phyloP scores from a whole-genome alignment of 1,139 yeast species.

The Yamadazyma trypodendri region DNA sequence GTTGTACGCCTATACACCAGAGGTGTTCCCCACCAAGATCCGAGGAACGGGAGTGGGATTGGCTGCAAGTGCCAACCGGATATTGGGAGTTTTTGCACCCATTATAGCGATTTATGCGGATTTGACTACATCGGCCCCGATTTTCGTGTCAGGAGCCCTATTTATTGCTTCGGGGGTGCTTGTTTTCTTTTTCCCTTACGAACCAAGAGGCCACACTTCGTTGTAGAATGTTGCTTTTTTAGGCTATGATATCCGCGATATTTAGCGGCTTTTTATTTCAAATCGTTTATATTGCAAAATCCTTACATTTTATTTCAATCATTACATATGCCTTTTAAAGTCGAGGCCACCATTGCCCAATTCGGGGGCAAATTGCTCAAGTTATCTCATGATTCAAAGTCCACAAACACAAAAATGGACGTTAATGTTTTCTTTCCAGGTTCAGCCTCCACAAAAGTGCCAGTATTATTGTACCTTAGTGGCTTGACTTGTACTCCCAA shows the following conservation, averaged over 20 bases:
- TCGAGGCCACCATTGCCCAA: conserved; percentile 57
- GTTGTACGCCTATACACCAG: conserved; percentile 46
- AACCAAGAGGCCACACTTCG: conserved; percentile 28
- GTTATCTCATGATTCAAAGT: conserved; percentile 66
- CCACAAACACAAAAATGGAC: conserved; percentile 73
- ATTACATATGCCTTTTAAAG: conserved; percentile 47
- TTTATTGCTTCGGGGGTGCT: conserved; percentile 36
- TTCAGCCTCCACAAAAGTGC: conserved; percentile 41
- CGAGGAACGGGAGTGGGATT: conserved; percentile 46
- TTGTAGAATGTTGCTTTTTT: conserved; percentile 5
- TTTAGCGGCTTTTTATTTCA: not conserved
- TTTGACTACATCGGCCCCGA: conserved; percentile 43
- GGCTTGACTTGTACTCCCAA: conserved; percentile 94
- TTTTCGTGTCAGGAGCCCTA: conserved; percentile 43
- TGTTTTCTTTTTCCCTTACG: conserved; percentile 39
- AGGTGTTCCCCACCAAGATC: conserved; percentile 38
- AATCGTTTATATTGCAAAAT: no score
- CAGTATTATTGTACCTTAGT: conserved; percentile 77
- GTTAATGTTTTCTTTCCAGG: conserved; percentile 82
- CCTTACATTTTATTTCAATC: not conserved
- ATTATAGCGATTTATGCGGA: conserved; percentile 45
- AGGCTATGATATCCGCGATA: conserved; percentile 5
- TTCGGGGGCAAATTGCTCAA: conserved; percentile 79
- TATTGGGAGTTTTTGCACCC: conserved; percentile 46
- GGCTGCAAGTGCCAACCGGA: conserved; percentile 41